Evolutionary conservation across 176 grass and related monocot species (phyloP), one percentile per base, ranked within the genome.

Genomic region (Triticum turgidum): DNA sequence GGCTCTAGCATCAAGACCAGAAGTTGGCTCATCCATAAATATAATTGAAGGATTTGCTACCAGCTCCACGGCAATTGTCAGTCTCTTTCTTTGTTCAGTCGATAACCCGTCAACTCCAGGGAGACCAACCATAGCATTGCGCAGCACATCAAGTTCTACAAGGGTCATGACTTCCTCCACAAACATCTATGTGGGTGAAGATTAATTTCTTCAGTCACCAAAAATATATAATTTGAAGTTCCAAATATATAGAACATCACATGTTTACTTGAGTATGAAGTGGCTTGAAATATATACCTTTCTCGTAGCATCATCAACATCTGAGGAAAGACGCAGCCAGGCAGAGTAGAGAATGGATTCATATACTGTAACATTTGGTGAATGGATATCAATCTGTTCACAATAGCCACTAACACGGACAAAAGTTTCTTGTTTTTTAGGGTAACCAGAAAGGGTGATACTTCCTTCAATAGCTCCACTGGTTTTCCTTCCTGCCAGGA

Each of bases 21-120:
- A 98, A 66, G 96, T 98, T 42, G 96, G 96, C 73, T 98, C 96
- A 39, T 98, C 96, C 96, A 98, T 98, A 78, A 98, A 98, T 69
- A 98, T 92, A 24, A 98, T 84, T 44, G 96, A 98, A 78, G 96
- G 96, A 82, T 98, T 98, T 49, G 93, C 91, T 32, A 98, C 90
- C 21, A 98, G 35, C 73, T 98, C 96, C 47, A 98, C 93, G 0
- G 96, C 93, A 83, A 95, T 95, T 44, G 96, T 98, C 24, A 98
- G 56, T 35, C 96, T 88, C 82, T 98, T 98, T 61, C 96, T 86
- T 83, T 98, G 96, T 54, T 98, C 96, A 14, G 91, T 98, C 8
- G 96, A 98, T 82, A 98, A 87, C 61, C 96, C 96, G 56, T 69
- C 80, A 45, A 95, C 76, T 52, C 93, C 91, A 29, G 93, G 96